Base-by-base conservation (phyloP, 2,329 filamentous ascomycete genomes). In the Microcyclospora tardicrescens region DNA sequence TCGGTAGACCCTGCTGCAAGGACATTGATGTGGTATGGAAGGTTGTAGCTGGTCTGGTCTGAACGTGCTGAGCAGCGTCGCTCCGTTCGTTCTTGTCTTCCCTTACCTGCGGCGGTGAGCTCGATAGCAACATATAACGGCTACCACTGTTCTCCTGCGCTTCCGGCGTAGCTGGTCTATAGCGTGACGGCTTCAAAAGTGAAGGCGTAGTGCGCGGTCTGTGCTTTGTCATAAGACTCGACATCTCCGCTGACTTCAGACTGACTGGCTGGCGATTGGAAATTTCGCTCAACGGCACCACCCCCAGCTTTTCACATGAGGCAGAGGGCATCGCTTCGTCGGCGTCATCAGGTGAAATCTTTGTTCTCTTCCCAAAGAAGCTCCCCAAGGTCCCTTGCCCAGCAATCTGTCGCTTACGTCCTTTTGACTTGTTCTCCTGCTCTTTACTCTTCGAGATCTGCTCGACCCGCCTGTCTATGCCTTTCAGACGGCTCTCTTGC, bases 361-460 rank as follows among this genome's bases (percentile, higher is more conserved):
- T 24, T 24, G 19, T 24, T 8, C 8, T 24, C 27, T 56, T 57
- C 12, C 56, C 56, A 47, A 75, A 75, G 55, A 74, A 75, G 41
- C 55, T 66, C 3, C 66, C 64, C 34, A 77, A 70, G 35, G 57
- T 67, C 16, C 66, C 68, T 51, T 75, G 71, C 1, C 63, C 66
- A 43, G 64, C 59, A 15, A 54, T 58, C 50, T 59, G 61, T 37
- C 60, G 61, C 53, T 61, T 57, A 47, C 48, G 57, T 39, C 43
- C 52, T 43, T 54, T 62, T 40, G 40, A 57, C 43, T 31, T 47
- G 48, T 34, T 50, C 27, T 39, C 40, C 13, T 35, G 30, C 19
- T 39, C 36, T 6, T 36, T 35, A 19, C 44, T 44, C 31, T 44
- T 34, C 12, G 30, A n/a, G 12, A 10, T 15, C 48, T 53, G 40